phyloP scores from a whole-genome alignment of 768 basidiomycete species.

The Fistulinella prunicolor region DNA sequence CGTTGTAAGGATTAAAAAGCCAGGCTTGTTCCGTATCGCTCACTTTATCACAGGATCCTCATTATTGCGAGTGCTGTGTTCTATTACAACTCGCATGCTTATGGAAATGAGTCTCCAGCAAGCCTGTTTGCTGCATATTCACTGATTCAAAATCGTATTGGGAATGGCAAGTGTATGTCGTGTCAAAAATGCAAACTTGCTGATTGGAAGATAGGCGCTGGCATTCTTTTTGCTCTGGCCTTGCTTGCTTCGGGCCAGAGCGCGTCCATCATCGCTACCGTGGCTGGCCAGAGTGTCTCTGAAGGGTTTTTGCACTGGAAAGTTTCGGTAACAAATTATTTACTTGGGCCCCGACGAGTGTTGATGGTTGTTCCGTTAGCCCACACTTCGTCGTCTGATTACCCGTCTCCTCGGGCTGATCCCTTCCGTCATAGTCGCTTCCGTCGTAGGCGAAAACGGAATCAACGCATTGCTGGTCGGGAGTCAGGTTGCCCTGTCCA shows the following conservation, averaged over 20 bases:
- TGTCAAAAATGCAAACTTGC: not conserved
- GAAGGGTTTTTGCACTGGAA: constrained; percentile 91
- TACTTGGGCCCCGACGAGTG: constrained; percentile 23
- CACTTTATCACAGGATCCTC: constrained; percentile 54
- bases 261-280: constrained; percentile 84
- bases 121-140: constrained; percentile 83
- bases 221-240: constrained; percentile 84
- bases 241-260: constrained; percentile 86
- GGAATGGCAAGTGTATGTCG: constrained; percentile 48
- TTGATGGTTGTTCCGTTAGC: constrained; percentile 41
- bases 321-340: constrained; percentile 52
- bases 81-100: constrained; percentile 49
- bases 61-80: constrained; percentile 83
- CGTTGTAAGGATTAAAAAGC: constrained; percentile 48
- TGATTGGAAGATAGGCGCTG: constrained; percentile 53
- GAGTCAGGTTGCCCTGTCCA: constrained; percentile 79
- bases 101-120: constrained; percentile 48
- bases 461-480: constrained; percentile 79
- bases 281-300: constrained; percentile 86
- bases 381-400: constrained; percentile 71
- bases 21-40: not conserved
- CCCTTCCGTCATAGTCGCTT: constrained; percentile 77
- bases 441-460: constrained; percentile 64
- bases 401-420: constrained; percentile 82
- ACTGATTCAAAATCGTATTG: constrained; percentile 64